These are phyloP conservation scores for Globisporangium takayamanum DNA, from an alignment of 352 stramenopile species.

Conservation along the genomic window DNA sequence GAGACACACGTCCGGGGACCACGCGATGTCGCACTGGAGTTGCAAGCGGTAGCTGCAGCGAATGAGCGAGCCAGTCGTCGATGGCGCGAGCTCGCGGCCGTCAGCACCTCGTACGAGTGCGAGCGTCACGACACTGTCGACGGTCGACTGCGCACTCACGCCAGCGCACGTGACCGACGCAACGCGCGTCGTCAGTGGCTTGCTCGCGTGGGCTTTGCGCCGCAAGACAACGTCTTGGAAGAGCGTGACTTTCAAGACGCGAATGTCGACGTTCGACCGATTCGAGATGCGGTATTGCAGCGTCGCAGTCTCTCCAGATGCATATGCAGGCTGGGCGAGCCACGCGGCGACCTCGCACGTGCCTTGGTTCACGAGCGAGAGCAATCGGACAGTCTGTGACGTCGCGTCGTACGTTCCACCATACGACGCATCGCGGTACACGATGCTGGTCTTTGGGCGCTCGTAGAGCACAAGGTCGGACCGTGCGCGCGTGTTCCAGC, in stretches of 20 bases:
- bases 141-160: constrained; percentile 11
- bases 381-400: constrained; percentile 21
- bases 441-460: constrained; percentile 18
- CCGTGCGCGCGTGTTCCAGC: constrained; percentile 2
- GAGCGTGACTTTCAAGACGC: constrained; percentile 23
- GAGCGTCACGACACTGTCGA: constrained; percentile 15
- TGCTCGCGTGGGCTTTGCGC: constrained; percentile 7
- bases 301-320: constrained; percentile 20
- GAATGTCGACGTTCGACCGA: constrained; percentile 23
- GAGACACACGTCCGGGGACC: constrained; percentile 30
- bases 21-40: constrained; percentile 35
- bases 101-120: constrained; percentile 6
- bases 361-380: constrained; percentile 34
- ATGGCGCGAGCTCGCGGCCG: constrained; percentile 19
- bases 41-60: constrained; percentile 27
- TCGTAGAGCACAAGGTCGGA: constrained; percentile 25
- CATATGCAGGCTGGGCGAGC: constrained; percentile 34
- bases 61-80: constrained; percentile 23
- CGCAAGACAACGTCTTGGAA: constrained; percentile 21
- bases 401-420: constrained; percentile 18
- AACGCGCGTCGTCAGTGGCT: neutral
- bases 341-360: constrained; percentile 23
- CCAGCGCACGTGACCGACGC: constrained; percentile 3
- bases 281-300: constrained; percentile 36
- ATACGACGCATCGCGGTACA: constrained; percentile 8